phyloP scores from a whole-genome alignment of 2,329 filamentous ascomycete species.

The Pseudogymnoascus sp. region DNA sequence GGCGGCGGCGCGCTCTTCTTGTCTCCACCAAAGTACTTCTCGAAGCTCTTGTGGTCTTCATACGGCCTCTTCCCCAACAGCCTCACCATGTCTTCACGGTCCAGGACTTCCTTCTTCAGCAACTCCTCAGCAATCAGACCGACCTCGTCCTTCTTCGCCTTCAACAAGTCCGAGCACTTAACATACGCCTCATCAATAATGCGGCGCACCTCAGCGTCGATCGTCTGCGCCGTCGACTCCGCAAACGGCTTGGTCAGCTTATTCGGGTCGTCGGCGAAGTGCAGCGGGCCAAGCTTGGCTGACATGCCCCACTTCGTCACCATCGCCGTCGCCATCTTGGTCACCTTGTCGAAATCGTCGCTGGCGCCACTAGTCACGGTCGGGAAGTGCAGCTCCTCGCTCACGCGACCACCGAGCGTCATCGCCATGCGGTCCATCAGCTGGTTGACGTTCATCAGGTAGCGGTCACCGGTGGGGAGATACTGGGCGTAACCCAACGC shows the following conservation, averaged over 20 bases:
- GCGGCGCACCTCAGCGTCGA: conserved; percentile 81
- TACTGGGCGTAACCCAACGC: conserved; percentile 96
- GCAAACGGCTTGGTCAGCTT: conserved; percentile 91
- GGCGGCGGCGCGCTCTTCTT: conserved; percentile 51
- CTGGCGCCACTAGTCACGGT: conserved; percentile 91
- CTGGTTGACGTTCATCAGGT: conserved; percentile 91
- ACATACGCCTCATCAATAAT: conserved; percentile 91
- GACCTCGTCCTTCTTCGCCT: conserved; percentile 79
- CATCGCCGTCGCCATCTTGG: conserved; percentile 91
- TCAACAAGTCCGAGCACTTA: conserved; percentile 75
- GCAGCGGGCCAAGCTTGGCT: conserved; percentile 81
- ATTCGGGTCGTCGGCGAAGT: conserved; percentile 77
- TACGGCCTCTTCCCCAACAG: conserved; percentile 78
- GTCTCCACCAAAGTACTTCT: conserved; percentile 76
- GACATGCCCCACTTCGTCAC: conserved; percentile 99
- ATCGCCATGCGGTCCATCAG: conserved; percentile 99
- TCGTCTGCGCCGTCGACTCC: conserved; percentile 83
- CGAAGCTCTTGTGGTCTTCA: conserved; percentile 74
- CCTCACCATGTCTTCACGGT: conserved; percentile 84
- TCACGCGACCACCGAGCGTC: conserved; percentile 91
- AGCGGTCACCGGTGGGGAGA: conserved; percentile 81
- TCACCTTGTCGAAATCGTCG: conserved; percentile 98
- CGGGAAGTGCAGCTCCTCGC: conserved; percentile 92
- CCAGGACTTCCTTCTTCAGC: conserved; percentile 81
- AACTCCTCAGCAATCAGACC: conserved; percentile 89